Conservation (phyloP, 1,139 yeast species). For the Protomyces inouyei region DNA sequence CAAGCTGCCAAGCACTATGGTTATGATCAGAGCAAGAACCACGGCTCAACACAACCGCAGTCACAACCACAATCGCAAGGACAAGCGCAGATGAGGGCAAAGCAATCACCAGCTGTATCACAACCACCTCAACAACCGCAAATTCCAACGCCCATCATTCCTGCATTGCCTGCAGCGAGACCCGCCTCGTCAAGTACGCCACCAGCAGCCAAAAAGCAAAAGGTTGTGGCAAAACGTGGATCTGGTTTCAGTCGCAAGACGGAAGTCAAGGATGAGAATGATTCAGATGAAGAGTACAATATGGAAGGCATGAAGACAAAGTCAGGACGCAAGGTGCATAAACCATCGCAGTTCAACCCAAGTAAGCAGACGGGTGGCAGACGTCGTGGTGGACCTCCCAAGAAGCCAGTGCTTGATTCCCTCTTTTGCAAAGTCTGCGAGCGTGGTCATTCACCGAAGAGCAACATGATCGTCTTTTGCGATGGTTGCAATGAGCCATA, state of each 20-base stretch:
- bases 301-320: slow-evolving; percentile 35
- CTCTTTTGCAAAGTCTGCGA: slow-evolving; percentile 44
- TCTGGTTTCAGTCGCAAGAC: background rate
- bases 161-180: background rate
- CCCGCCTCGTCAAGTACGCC: background rate
- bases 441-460: slow-evolving; percentile 43
- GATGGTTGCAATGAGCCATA: slow-evolving; percentile 45
- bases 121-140: background rate
- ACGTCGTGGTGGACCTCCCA: slow-evolving; percentile 28
- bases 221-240: background rate
- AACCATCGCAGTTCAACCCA: slow-evolving; percentile 34
- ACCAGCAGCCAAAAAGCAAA: slow-evolving; percentile 12
- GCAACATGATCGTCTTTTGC: slow-evolving; percentile 45
- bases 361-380: slow-evolving; percentile 14
- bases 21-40: background rate
- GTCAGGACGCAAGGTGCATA: slow-evolving; percentile 34
- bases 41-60: background rate
- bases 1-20: background rate
- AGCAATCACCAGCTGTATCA: background rate
- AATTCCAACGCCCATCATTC: background rate
- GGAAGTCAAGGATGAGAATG: background rate
- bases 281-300: slow-evolving; percentile 31
- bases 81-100: background rate
- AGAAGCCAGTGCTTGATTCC: slow-evolving; percentile 33
- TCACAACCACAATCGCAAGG: background rate